Base-by-base conservation (phyloP, 495 filamentous ascomycete genomes). In the Tuber magnatum region DNA sequence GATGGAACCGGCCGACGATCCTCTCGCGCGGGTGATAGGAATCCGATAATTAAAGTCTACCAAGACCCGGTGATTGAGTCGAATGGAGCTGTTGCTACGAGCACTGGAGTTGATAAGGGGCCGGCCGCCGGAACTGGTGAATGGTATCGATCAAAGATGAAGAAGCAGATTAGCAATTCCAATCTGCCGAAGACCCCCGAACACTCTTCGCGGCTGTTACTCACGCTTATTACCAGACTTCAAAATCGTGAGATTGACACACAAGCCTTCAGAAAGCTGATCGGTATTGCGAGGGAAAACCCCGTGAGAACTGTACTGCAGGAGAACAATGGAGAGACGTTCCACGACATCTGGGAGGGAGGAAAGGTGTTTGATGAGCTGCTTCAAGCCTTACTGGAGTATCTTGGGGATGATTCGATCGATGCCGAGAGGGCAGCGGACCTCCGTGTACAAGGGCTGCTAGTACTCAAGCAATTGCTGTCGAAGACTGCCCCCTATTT, bases 221-320 rank as follows among this genome's bases (percentile, higher is more conserved):
- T 88, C 51, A 95, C 92, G 77, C 93, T 91, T 70, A 92, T 96
- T 77, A 85, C 87, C 35, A 90, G 91, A 43, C 89, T 97, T 72
- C 88, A 88, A 46, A 87, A 88, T 16, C 87, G 88, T 76, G 88
- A 88, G 10, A 88, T 97, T 48, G 94, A 97, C 80, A 92, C 93
- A 8, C 92, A 93, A 77, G 93, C 92, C 72, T 97, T 97, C 84
- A 90, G 94, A 71, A 93, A 95, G 76, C 84, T 97, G 16, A 94
- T 96, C 82, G 87, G 89, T 40, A 87, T 97, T 75, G 90, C 94
- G 77, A 89, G 91, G 72, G 90, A 90, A 76, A 90, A 90, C 75
- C 78, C 81, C 2, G 81, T 82, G 18, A 89, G 89, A 75, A 79
- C 86, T 20, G 81, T 83, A 12, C 85, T 89, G 51, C 82, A 82